A percentile compares a stretch with the other conserved stretches of the same genome.
phyloP scores from a whole-genome alignment of 2,329 filamentous ascomycete species.

The Colletotrichum karsti region DNA sequence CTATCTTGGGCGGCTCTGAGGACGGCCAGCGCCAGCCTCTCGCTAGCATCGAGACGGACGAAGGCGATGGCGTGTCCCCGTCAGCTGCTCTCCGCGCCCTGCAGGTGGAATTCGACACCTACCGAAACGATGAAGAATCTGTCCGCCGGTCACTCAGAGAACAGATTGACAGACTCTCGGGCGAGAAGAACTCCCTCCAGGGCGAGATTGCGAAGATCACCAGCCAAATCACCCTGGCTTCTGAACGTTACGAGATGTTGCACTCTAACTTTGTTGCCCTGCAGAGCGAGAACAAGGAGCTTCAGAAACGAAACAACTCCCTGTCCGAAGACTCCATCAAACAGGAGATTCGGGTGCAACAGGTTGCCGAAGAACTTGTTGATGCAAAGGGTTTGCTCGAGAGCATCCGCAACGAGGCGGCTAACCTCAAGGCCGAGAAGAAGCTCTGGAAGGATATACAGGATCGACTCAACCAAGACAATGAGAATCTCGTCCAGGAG shows the following conservation, averaged over 20 bases:
- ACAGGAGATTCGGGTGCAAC: slow-evolving; percentile 89
- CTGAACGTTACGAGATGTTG: slow-evolving; percentile 87
- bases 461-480: slow-evolving; percentile 86
- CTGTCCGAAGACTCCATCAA: slow-evolving; percentile 86
- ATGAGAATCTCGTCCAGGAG: slow-evolving; percentile 85
- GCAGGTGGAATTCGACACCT: slow-evolving; percentile 88
- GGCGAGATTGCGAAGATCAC: slow-evolving; percentile 81
- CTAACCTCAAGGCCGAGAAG: slow-evolving; percentile 95
- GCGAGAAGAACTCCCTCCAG: slow-evolving; percentile 84
- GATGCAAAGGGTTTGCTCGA: slow-evolving; percentile 85
- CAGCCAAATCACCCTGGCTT: slow-evolving; percentile 83
- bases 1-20: slow-evolving; percentile 77
- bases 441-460: slow-evolving; percentile 95
- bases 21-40: slow-evolving; percentile 62
- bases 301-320: slow-evolving; percentile 82
- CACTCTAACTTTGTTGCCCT: slow-evolving; percentile 87
- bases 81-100: slow-evolving; percentile 82
- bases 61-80: slow-evolving; percentile 63
- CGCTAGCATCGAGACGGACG: slow-evolving; percentile 64
- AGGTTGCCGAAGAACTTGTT: slow-evolving; percentile 91
- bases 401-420: slow-evolving; percentile 87
- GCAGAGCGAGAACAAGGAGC: slow-evolving; percentile 83
- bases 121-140: slow-evolving; percentile 83
- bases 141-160: slow-evolving; percentile 85
- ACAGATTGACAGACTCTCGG: slow-evolving; percentile 82